These are phyloP conservation scores for Bromus sterilis DNA, from an alignment of 176 grass and related monocot species.

Conservation along the genomic window DNA sequence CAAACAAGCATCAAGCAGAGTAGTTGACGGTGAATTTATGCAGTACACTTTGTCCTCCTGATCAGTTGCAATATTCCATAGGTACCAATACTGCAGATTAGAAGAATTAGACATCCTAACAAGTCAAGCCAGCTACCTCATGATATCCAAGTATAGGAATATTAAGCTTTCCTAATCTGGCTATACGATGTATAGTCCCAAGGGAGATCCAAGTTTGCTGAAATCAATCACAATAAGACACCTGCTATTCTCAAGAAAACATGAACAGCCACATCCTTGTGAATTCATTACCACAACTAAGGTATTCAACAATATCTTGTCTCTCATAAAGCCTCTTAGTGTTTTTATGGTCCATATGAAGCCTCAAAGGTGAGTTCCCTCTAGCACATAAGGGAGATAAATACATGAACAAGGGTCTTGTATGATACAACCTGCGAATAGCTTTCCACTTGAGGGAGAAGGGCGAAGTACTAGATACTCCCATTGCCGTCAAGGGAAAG, in stretches of 20 bases:
- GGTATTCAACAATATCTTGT: neutral
- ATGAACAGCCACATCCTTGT: neutral
- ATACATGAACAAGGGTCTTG: neutral
- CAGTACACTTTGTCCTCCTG: conserved; percentile 2
- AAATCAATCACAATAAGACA: conserved; percentile 17
- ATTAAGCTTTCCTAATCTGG: neutral
- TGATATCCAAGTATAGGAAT: neutral
- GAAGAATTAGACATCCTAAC: neutral
- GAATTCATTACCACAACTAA: neutral
- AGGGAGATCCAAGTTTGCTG: neutral
- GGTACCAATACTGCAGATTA: neutral
- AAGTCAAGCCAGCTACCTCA: neutral
- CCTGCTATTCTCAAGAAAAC: neutral
- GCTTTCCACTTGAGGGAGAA: conserved; percentile 6
- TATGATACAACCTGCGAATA: conserved; percentile 8
- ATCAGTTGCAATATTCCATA: neutral
- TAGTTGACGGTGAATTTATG: neutral
- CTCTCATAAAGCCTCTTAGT: neutral
- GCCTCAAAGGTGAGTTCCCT: neutral
- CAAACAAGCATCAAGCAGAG: neutral
- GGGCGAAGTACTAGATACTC: conserved; percentile 26
- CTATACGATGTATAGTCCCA: neutral
- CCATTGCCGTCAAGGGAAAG: conserved; percentile 30
- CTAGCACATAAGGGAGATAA: neutral
- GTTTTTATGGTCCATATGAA: neutral